A percentile compares a stretch with the other conserved stretches of the same genome.
Evolutionary conservation across 2,329 filamentous ascomycete genomes (phyloP).

Genomic region (Arthrobotrys conoides): DNA sequence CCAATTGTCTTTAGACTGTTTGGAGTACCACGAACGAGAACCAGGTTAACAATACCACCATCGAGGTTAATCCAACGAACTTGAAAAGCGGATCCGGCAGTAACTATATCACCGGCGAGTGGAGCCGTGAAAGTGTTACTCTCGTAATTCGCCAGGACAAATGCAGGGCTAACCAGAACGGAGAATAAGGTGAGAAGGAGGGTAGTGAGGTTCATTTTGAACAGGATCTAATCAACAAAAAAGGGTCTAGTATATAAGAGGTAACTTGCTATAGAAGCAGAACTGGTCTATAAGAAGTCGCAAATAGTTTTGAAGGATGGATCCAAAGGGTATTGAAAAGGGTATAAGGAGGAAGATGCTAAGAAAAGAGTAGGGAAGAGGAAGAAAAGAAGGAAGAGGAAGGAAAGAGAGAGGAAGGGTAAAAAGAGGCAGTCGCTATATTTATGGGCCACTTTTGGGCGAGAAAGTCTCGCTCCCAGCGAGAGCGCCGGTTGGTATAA

Average conservation of each 20-base stretch:
- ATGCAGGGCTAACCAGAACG: slow-evolving; percentile 37
- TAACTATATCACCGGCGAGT: slow-evolving; percentile 50
- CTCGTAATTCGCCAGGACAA: slow-evolving; percentile 35
- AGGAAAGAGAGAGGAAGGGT: background rate
- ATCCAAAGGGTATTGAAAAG: background rate
- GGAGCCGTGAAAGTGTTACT: slow-evolving; percentile 52
- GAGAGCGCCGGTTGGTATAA: background rate
- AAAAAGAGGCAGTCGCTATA: background rate
- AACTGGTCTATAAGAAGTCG: slow-evolving; percentile 14
- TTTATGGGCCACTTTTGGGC: slow-evolving; percentile 5
- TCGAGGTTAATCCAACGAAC: slow-evolving; percentile 55
- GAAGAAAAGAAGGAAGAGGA: background rate
- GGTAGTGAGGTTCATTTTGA: slow-evolving; percentile 53
- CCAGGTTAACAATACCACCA: slow-evolving; percentile 60
- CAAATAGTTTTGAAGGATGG: slow-evolving; percentile 21
- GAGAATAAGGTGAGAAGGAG: slow-evolving; percentile 47
- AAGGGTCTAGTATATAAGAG: slow-evolving; percentile 4
- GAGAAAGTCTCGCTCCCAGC: too few relatives aligned
- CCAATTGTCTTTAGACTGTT: slow-evolving; percentile 57
- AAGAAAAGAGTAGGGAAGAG: background rate
- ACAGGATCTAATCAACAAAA: slow-evolving; percentile 3
- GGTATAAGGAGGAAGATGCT: background rate
- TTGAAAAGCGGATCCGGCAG: slow-evolving; percentile 47
- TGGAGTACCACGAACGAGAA: slow-evolving; percentile 61
- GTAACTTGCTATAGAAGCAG: slow-evolving; percentile 14